Evolutionary conservation across 257 asterid species (phyloP), one percentile per base, ranked within the genome.

Genomic region (Scutellaria baicalensis): DNA sequence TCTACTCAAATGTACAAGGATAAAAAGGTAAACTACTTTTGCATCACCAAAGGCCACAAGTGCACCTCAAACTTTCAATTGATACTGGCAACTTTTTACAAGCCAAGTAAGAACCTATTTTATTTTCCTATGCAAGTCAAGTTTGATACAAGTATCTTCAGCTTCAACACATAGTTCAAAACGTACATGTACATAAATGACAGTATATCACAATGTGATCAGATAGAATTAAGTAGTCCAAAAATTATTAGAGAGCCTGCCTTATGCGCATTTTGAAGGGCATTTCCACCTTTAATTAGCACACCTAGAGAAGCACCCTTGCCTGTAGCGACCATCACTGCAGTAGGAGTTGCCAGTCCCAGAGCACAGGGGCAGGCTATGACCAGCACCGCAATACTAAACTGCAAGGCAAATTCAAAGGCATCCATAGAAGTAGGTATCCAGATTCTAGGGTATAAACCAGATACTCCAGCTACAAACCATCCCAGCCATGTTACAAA

Each of bases 291-390:
- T 76, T 93, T 93, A 51, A 93, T 93, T 64, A 93, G 91, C 48
- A 93, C 98, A 50, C 98, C 97, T 69, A 87, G 89, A 31, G 98
- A 86, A 57, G 98, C 97, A 69, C 98, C 98, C 84, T 91, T 91
- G 58, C 98, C 98, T 0, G 98, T 93, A 78, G 97, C 97, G 70
- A 93, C 98, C 98, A 93, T 93, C 59, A 93, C 95, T 18, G 98
- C 98, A 39, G 98, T 93, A 66, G 98, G 98, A 68, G 98, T 93
- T 55, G 98, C 98, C 69, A 93, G 81, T 43, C 98, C 98, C 55
- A 93, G 84, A 76, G 98, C 97, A 86, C 98, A 93, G 9, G 98
- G 98, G 69, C 98, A 93, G 64, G 98, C 98, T 50, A 93, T 93
- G 77, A 93, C 98, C 84, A 93, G 80, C 1, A 93, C 97, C 1